These are phyloP conservation scores for Sporothrix brasiliensis DNA, from an alignment of 2,329 filamentous ascomycete species.

Conservation along the genomic window DNA sequence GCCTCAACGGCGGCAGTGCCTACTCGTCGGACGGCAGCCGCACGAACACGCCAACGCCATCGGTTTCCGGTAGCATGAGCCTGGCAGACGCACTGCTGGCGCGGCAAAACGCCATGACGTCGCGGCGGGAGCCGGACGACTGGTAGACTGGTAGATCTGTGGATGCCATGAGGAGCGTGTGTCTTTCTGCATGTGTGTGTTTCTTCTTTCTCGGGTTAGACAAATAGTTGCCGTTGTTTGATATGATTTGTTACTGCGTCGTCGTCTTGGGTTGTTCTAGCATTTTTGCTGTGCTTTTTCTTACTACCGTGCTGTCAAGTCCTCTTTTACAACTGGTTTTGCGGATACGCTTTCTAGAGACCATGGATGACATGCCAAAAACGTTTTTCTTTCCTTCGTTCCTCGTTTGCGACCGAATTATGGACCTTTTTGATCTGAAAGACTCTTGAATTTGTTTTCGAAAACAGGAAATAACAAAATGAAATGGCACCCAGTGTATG, in stretches of 20 bases:
- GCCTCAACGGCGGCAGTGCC: slow-evolving; percentile 58
- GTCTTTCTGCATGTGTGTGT: slow-evolving; percentile 16
- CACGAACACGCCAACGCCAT: slow-evolving; percentile 71
- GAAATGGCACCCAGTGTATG: not conserved
- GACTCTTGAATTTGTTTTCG: too few species aligned
- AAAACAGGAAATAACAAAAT: not conserved
- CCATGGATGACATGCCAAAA: too few species aligned
- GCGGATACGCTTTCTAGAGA: not conserved
- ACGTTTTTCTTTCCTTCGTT: not conserved
- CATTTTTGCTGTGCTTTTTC: slow-evolving; percentile 24
- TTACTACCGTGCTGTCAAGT: not conserved
- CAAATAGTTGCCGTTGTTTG: slow-evolving; percentile 17
- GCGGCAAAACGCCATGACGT: slow-evolving; percentile 75
- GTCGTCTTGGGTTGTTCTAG: slow-evolving; percentile 10
- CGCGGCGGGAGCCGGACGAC: slow-evolving; percentile 70
- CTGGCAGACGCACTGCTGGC: slow-evolving; percentile 78
- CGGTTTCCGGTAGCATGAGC: slow-evolving; percentile 68
- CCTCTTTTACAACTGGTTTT: too few species aligned
- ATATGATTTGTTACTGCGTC: not conserved
- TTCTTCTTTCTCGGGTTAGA: slow-evolving; percentile 20
- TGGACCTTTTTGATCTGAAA: too few species aligned
- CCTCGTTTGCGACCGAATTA: not conserved
- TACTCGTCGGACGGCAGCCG: slow-evolving; percentile 58
- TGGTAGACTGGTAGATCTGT: slow-evolving; percentile 52
- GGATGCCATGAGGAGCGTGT: not conserved